phyloP scores from a whole-genome alignment of 2,329 filamentous ascomycete genomes.

The Berkeleyomyces rouxiae region DNA sequence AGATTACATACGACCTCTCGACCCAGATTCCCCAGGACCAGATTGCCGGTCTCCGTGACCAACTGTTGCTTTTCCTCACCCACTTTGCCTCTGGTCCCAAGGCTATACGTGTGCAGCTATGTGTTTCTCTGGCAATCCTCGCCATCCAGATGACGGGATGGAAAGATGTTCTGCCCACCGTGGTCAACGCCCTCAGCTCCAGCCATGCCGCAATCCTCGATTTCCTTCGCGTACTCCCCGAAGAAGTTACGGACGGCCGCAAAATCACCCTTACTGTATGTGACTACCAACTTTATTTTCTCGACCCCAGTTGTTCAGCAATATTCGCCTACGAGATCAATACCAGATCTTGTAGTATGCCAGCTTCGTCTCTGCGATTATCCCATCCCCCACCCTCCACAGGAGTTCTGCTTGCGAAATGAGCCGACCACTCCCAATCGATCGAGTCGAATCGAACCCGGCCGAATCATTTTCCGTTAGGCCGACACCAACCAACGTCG shows the following conservation, averaged over 20 bases:
- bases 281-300: slow-evolving; percentile 35
- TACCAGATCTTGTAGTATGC: neutral
- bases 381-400: neutral
- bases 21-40: slow-evolving; percentile 68
- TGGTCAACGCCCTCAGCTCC: slow-evolving; percentile 62
- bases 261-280: slow-evolving; percentile 98
- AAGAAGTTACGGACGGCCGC: slow-evolving; percentile 97
- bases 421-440: neutral
- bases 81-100: slow-evolving; percentile 69
- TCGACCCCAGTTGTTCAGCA: neutral
- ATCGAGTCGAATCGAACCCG: slow-evolving; percentile 6
- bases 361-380: neutral
- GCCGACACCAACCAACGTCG: slow-evolving; percentile 14
- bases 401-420: slow-evolving; percentile 2
- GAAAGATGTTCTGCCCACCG: slow-evolving; percentile 77
- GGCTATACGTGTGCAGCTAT: slow-evolving; percentile 76
- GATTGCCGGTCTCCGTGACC: slow-evolving; percentile 61
- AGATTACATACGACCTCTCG: slow-evolving; percentile 91
- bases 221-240: slow-evolving; percentile 88
- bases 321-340: slow-evolving; percentile 8
- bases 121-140: slow-evolving; percentile 83
- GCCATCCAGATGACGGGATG: slow-evolving; percentile 93
- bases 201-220: slow-evolving; percentile 82
- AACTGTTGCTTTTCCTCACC: slow-evolving; percentile 66
- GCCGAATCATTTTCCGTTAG: neutral